Base-by-base conservation (phyloP, 2,329 filamentous ascomycete genomes). In the Trematosphaeria pertusa region DNA sequence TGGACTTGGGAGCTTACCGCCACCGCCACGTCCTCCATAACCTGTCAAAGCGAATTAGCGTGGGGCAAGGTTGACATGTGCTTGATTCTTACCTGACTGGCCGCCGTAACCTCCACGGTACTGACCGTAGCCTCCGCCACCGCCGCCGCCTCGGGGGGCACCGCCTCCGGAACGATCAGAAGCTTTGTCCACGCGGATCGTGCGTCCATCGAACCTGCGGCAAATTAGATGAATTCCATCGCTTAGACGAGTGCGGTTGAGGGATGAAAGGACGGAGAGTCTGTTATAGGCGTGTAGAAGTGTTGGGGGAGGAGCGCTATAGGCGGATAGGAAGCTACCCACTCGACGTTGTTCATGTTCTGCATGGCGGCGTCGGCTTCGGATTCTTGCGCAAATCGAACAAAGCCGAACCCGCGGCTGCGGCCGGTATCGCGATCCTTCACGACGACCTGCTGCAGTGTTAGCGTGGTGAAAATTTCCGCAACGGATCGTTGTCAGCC, bases 391-490 rank as follows among this genome's bases (percentile, higher is more conserved):
- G 84, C 77, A 76, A 93, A 99, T 63, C 92, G 89, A 56, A 99
- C 93, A 73, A 97, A 97, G 37, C 94, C 94, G 73, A 97, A 99
- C 51, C 94, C 94, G 73, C 94, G 90, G 81, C 92, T 97, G 73
- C 93, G 91, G 65, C 91, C 89, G 67, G 93, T 97, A 71, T 97
- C 93, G 67, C 92, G 90, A 75, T 99, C 93, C 79, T 96, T 97
- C 66, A 97, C 92, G 61, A 99, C 93, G 54, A 96, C 89, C 93
- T 97, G 67, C 37, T 28, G 35, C 5, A 30, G 43, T 38, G 58
- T 67, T 41, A 67, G 62, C 24, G n/a, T n/a, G n/a, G n/a, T n/a
- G n/a, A n/a, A n/a, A n/a, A n/a, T n/a, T n/a, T n/a, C n/a, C n/a
- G n/a, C n/a, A n/a, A n/a, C n/a, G n/a, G n/a, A n/a, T n/a, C n/a